A percentile compares a stretch with the other conserved stretches of the same genome.
Evolutionary conservation across 2,329 filamentous ascomycete species (phyloP).

Genomic region (Sclerotinia borealis): DNA sequence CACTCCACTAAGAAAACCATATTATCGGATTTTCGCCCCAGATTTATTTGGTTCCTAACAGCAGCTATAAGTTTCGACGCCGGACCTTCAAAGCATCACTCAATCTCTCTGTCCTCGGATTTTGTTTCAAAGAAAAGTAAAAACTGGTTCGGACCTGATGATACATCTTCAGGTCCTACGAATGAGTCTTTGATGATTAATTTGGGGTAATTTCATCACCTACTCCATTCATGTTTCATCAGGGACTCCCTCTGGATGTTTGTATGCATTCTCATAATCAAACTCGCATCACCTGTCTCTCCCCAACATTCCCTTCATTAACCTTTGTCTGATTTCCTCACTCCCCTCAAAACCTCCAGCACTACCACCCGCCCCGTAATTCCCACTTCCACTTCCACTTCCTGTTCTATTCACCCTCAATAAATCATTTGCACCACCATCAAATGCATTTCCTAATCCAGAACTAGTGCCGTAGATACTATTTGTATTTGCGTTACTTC

Average conservation of each 20-base stretch:
- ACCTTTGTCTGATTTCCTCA: constrained; percentile 5
- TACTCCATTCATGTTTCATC: neutral
- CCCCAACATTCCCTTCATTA: constrained; percentile 9
- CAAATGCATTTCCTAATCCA: constrained; percentile 15
- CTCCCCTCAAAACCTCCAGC: neutral
- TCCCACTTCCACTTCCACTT: constrained; percentile 20
- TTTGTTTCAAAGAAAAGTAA: too few species aligned
- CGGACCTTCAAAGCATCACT: neutral
- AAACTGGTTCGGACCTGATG: neutral
- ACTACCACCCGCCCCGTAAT: constrained; percentile 9
- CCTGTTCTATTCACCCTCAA: constrained; percentile 22
- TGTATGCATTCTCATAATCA: neutral
- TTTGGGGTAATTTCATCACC: neutral
- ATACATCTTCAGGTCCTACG: neutral
- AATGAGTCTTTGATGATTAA: neutral
- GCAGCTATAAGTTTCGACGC: neutral
- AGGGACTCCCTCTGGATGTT: neutral
- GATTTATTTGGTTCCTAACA: neutral
- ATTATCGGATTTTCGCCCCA: neutral
- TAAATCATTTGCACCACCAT: constrained; percentile 16
- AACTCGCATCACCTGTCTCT: neutral
- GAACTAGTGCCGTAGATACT: constrained; percentile 19
- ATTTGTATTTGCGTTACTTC: constrained; percentile 9
- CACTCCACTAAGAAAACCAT: neutral
- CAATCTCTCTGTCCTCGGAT: neutral